Base-by-base conservation (phyloP, 805 yeast genomes). In the Hagleromyces aurorensis region DNA sequence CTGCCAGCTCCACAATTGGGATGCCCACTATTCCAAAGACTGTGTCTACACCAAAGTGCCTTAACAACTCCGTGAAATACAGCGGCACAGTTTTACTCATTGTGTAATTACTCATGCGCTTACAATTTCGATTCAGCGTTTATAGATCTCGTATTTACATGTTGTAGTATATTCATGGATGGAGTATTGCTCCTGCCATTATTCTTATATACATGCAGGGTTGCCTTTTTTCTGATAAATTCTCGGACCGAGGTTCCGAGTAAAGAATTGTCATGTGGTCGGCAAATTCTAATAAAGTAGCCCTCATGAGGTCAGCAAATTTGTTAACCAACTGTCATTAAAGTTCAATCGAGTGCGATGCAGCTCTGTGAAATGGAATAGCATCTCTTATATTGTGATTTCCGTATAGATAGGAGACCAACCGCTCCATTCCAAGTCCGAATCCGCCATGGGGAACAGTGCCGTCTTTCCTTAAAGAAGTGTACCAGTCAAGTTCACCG, bases 401-500 rank as follows among this genome's bases (percentile, higher is more conserved):
- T 3, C 77, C 85, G 6, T 76, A 67, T 32, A 86, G 59, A 42
- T 78, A 87, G 32, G 80, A 74, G 10, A 91, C 54, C 17, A 91
- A 58, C 36, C 99, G 64, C 54, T 91, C 98, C 43, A 87, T 74
- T 0, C 99, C 99, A 65, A 91, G 63, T 0, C 99, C 99, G 57
- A 80, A 91, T 0, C 99, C 99, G 27, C 98, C 98, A 52, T 89
- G 97, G 0, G 96, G 95, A 13, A 78, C 78, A 3, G 81, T 62
- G 0, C 96, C 97, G 43, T 80, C 76, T 37, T 62, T 62, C 36
- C 98, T 65, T 6, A 81, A 63, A 1, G 77, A 70, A 16, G 78
- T 43, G 50, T 87, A 91, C 99, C 99, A 91, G 17, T 70, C 65
- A 54, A 91, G 54, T 12, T 72, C 70, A 2, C 65, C 69, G 3